phyloP scores from a whole-genome alignment of 768 basidiomycete genomes.

The Lanmaoa rubissima region DNA sequence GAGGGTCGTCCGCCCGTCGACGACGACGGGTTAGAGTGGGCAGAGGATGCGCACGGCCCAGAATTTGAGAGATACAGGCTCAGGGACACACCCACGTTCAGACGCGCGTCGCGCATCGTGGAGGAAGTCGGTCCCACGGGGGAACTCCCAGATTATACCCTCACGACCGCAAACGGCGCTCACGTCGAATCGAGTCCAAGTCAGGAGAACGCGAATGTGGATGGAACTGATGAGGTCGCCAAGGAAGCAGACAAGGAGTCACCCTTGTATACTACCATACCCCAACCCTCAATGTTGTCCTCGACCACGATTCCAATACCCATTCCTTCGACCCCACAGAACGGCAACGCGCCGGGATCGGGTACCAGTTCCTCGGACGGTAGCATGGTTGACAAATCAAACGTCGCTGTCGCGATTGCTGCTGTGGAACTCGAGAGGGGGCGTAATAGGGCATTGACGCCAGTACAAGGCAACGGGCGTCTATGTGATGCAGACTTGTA shows the following conservation, averaged over 20 bases:
- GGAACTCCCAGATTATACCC: constrained; percentile 37
- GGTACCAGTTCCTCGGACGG: constrained; percentile 50
- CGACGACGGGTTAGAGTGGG: constrained; percentile 52
- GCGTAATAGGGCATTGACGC: constrained; percentile 51
- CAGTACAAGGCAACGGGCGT: constrained; percentile 48
- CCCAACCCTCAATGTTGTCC: constrained; percentile 1
- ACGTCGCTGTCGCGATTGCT: constrained; percentile 34
- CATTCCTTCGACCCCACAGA: neutral
- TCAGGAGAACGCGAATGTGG: neutral
- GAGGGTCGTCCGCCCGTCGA: neutral
- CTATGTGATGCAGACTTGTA: constrained; percentile 44
- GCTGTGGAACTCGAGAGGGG: constrained; percentile 44
- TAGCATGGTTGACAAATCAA: constrained; percentile 39
- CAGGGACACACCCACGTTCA: constrained; percentile 8
- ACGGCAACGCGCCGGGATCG: constrained; percentile 30
- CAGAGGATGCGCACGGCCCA: constrained; percentile 42
- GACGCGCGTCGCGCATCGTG: constrained; percentile 23
- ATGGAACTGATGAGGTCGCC: neutral
- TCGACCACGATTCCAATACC: constrained; percentile 10
- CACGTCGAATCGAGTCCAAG: neutral
- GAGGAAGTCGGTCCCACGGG: constrained; percentile 46
- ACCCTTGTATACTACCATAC: constrained; percentile 1
- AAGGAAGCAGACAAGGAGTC: constrained; percentile 8
- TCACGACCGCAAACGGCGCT: neutral
- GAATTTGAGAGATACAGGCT: constrained; percentile 28